Percentiles rank a stretch among this genome's conserved stretches.
phyloP scores from a whole-genome alignment of 805 yeast genomes.

The Candida silvicultrix region DNA sequence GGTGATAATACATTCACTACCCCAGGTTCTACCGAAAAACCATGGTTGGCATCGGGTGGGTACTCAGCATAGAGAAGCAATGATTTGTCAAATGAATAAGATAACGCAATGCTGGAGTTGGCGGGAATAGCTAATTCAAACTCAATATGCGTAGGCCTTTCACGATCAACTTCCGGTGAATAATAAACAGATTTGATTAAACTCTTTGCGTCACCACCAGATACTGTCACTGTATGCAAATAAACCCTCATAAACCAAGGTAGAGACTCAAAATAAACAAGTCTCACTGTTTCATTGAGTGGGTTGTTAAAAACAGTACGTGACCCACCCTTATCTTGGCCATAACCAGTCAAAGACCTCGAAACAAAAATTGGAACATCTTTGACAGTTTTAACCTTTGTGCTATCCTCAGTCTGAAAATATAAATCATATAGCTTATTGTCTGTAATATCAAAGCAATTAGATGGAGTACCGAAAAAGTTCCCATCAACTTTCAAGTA shows the following conservation, averaged over 20 bases:
- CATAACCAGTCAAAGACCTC: constrained; percentile 85
- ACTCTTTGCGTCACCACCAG: constrained; percentile 24
- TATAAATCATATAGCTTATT: constrained; percentile 22
- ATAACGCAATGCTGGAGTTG: constrained; percentile 47
- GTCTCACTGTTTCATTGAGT: constrained; percentile 35
- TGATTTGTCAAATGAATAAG: constrained; percentile 83
- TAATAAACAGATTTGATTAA: constrained; percentile 51
- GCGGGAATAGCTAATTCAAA: constrained; percentile 61
- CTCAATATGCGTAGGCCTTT: constrained; percentile 80
- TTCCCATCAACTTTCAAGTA: constrained; percentile 23
- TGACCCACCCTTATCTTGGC: constrained; percentile 87
- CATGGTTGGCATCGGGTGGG: constrained; percentile 99
- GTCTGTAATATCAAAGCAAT: constrained; percentile 30
- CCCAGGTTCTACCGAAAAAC: constrained; percentile 92
- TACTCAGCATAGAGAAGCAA: constrained; percentile 81
- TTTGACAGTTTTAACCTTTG: constrained; percentile 30
- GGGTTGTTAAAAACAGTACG: constrained; percentile 76
- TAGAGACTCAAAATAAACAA: constrained; percentile 70
- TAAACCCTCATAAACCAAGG: constrained; percentile 93
- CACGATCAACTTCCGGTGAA: constrained; percentile 73
- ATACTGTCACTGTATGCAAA: constrained; percentile 53
- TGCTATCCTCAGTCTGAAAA: constrained; percentile 37
- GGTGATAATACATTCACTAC: constrained; percentile 53
- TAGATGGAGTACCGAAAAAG: constrained; percentile 25
- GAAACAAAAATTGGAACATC: constrained; percentile 67